Conservation (phyloP, 2,329 filamentous ascomycete genomes). For the Scedosporium minutisporum region DNA sequence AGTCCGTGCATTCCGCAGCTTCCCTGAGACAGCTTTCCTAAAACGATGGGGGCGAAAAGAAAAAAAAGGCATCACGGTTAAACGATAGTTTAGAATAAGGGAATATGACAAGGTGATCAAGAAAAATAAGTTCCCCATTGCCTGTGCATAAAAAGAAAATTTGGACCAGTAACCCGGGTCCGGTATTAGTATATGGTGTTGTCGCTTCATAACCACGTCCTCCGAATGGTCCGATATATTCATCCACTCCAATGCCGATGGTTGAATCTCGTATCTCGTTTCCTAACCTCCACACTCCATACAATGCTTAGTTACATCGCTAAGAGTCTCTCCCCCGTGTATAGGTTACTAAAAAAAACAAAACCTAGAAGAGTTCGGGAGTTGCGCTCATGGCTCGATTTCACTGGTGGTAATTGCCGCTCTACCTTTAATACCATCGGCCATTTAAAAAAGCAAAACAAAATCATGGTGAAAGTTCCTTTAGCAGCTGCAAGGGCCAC, state of each 20-base stretch:
- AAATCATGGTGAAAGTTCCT: constrained; percentile 8
- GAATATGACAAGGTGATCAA: background rate
- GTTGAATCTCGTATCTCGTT: background rate
- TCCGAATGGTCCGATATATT: background rate
- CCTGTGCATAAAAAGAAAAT: background rate
- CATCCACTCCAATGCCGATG: constrained; percentile 1
- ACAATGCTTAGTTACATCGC: background rate
- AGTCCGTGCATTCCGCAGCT: background rate
- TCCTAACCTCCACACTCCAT: background rate
- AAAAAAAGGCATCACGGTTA: background rate
- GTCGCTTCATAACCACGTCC: background rate
- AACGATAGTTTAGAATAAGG: background rate
- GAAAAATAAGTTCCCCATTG: background rate
- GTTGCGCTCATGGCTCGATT: background rate
- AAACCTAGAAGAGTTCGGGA: background rate
- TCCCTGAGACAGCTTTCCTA: background rate
- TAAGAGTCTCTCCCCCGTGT: background rate
- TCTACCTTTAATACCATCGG: background rate
- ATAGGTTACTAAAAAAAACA: background rate
- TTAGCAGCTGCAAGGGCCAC: constrained; percentile 49
- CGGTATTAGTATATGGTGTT: background rate
- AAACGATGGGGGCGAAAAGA: background rate
- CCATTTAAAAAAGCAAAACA: constrained; percentile 1
- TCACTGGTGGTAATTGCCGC: background rate
- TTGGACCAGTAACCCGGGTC: background rate